Conservation (phyloP, 73 alveolate species). For the Uronychia binucleata region DNA sequence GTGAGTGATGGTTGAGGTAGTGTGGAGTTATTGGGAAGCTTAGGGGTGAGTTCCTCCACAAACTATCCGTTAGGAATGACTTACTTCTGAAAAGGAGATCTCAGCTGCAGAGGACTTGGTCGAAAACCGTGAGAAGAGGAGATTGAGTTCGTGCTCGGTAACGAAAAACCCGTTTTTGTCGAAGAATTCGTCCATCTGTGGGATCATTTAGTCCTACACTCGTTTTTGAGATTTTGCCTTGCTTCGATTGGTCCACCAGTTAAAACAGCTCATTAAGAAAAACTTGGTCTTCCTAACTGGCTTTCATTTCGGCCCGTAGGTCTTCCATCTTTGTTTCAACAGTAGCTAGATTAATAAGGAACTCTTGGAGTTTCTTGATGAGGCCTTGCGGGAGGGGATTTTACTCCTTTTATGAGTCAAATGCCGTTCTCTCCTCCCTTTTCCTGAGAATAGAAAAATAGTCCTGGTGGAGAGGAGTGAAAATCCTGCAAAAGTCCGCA, state of each 20-base stretch:
- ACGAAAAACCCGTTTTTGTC: not conserved
- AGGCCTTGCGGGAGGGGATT: not conserved
- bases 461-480: not conserved
- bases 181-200: not conserved
- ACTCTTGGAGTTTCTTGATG: no score
- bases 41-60: not conserved
- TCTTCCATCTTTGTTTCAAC: not conserved
- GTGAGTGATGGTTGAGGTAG: no score
- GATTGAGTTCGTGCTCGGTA: not conserved
- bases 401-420: not conserved
- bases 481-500: not conserved
- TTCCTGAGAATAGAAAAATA: not conserved
- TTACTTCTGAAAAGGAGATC: not conserved
- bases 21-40: not conserved
- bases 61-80: not conserved
- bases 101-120: not conserved
- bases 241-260: not conserved
- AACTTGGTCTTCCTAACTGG: not conserved
- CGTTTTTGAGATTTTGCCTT: not conserved
- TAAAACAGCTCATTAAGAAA: no score
- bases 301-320: not conserved
- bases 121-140: not conserved
- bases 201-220: not conserved
- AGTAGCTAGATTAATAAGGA: not conserved
- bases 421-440: not conserved